Evolutionary conservation across 2,329 filamentous ascomycete genomes (phyloP).

Genomic region (Trichoderma arundinaceum): DNA sequence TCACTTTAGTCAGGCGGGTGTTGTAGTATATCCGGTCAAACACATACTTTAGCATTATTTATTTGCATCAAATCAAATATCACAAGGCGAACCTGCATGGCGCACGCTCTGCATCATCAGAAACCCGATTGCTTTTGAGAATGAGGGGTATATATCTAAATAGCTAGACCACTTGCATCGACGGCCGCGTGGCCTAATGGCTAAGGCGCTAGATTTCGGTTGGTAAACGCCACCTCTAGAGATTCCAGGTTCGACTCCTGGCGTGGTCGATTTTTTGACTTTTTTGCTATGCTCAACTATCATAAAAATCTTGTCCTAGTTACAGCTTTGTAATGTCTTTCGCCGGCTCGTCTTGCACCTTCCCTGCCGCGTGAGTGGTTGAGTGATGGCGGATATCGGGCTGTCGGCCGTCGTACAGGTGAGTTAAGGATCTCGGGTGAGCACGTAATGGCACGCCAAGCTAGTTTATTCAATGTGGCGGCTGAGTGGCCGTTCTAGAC

Average conservation of each 20-base stretch:
- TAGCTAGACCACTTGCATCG: not conserved
- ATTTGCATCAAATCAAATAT: not conserved
- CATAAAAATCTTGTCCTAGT: not conserved
- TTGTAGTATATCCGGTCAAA: not conserved
- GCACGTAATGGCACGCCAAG: not conserved
- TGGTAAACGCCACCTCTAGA: conserved; percentile 38
- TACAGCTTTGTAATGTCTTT: not conserved
- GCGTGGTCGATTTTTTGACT: conserved; percentile 40
- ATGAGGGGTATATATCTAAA: conserved; percentile 3
- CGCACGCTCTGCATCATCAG: too few relatives aligned
- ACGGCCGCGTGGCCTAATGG: conserved; percentile 47
- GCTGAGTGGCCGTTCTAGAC: not conserved
- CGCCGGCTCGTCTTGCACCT: not conserved
- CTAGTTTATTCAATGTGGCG: conserved; percentile 7
- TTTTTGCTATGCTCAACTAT: not conserved
- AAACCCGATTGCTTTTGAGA: too few relatives aligned
- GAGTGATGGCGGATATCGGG: conserved; percentile 15
- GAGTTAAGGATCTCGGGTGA: conserved; percentile 21
- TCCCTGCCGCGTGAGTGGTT: not conserved
- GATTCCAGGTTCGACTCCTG: conserved; percentile 48
- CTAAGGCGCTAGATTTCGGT: conserved; percentile 48
- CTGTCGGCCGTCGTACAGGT: conserved; percentile 13
- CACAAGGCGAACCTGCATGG: not conserved
- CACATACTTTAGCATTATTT: not conserved
- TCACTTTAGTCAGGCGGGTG: not conserved